These are phyloP conservation scores for Pseudomassariella vexata DNA, from an alignment of 2,329 filamentous ascomycete species.

Conservation along the genomic window DNA sequence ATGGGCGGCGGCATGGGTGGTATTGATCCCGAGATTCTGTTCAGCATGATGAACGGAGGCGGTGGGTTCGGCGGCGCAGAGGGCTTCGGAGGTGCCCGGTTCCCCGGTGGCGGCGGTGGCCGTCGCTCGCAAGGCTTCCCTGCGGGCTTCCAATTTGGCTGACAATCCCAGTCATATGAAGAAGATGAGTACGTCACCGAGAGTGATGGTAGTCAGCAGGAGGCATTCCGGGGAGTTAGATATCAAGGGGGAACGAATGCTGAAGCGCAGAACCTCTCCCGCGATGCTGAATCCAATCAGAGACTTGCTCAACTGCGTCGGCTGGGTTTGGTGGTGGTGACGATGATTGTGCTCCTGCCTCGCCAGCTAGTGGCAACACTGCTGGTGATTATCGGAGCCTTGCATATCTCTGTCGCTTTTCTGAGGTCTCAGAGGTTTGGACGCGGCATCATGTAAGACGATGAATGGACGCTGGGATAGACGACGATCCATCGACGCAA, in stretches of 20 bases:
- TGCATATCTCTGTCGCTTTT: slow-evolving; percentile 22
- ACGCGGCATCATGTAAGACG: slow-evolving; percentile 18
- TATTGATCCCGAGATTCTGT: slow-evolving; percentile 73
- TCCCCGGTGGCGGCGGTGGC: slow-evolving; percentile 40
- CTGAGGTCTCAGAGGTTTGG: slow-evolving; percentile 19
- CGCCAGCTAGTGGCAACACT: slow-evolving; percentile 20
- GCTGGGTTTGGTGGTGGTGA: slow-evolving; percentile 19
- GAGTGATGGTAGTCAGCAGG: no score
- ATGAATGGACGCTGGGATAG: no score
- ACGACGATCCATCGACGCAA: no score
- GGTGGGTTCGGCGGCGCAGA: slow-evolving; percentile 51
- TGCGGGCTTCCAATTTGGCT: slow-evolving; percentile 54
- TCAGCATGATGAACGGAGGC: slow-evolving; percentile 75
- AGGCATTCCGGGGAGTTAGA: no score
- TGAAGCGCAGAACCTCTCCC: slow-evolving; percentile 8
- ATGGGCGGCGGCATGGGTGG: slow-evolving; percentile 53
- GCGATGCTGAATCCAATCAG: slow-evolving; percentile 13
- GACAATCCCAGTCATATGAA: slow-evolving; percentile 30
- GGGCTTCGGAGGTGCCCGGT: slow-evolving; percentile 40
- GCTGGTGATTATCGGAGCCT: slow-evolving; percentile 24
- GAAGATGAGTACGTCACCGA: slow-evolving; percentile 21
- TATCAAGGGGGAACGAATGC: no score
- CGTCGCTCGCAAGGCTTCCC: slow-evolving; percentile 35
- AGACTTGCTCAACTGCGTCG: slow-evolving; percentile 21
- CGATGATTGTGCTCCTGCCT: slow-evolving; percentile 24